Evolutionary conservation across 192 early-diverging fungal species (phyloP).

Genomic region (Radiomyces spectabilis): DNA sequence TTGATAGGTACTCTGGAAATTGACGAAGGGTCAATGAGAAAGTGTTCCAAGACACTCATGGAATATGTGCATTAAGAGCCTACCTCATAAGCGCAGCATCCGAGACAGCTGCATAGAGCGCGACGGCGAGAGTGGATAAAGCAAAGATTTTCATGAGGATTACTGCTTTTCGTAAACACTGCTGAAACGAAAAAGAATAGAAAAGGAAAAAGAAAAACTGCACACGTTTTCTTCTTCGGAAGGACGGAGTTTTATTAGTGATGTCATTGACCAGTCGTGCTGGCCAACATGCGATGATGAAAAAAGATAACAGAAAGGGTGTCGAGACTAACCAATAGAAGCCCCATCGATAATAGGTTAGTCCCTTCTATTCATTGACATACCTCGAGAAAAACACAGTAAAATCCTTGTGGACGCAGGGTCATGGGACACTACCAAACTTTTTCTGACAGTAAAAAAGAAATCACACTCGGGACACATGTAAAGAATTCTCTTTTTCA

Average conservation of each 20-base stretch:
- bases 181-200: too few relatives aligned
- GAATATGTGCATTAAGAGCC: background rate
- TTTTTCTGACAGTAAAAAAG: too few relatives aligned
- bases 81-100: slow-evolving; percentile 26
- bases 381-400: too few relatives aligned
- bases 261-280: background rate
- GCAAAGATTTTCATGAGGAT: slow-evolving; percentile 25
- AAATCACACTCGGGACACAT: too few relatives aligned
- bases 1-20: slow-evolving; percentile 48
- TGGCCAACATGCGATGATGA: background rate
- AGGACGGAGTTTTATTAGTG: background rate
- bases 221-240: background rate
- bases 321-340: background rate
- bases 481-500: too few relatives aligned
- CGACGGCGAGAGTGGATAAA: slow-evolving; percentile 10
- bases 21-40: background rate
- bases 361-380: background rate
- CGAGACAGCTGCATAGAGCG: slow-evolving; percentile 3
- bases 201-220: background rate
- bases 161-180: background rate
- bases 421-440: too few relatives aligned
- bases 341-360: background rate
- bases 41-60: background rate
- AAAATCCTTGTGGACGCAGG: too few relatives aligned
- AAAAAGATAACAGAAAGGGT: background rate